phyloP scores from a whole-genome alignment of 306 rosid genomes.

The Cicer arietinum region DNA sequence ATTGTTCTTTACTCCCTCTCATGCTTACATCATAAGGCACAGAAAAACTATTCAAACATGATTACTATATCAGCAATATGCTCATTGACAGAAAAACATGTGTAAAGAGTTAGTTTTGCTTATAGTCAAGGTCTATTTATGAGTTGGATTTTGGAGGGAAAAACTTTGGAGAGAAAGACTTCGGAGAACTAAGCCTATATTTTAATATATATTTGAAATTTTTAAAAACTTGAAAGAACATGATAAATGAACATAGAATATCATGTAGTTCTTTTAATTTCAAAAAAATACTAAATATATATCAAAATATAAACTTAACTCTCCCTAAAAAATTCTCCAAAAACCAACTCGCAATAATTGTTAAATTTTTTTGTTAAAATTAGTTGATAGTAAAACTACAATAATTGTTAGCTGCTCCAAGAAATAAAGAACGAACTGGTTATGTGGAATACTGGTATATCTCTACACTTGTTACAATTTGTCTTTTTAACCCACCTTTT shows the following conservation, averaged over 20 bases:
- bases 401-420: background rate
- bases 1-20: constrained; percentile 71
- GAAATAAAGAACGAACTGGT: constrained; percentile 10
- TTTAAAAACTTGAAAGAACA: too few relatives aligned
- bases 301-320: too few relatives aligned
- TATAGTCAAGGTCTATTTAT: background rate
- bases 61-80: constrained; percentile 35
- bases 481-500: background rate
- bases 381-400: background rate
- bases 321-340: too few relatives aligned
- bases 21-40: constrained; percentile 84
- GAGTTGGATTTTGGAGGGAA: too few relatives aligned
- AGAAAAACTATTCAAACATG: constrained; percentile 65
- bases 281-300: too few relatives aligned
- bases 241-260: too few relatives aligned
- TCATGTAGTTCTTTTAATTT: too few relatives aligned
- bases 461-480: background rate
- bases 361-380: background rate
- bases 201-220: too few relatives aligned
- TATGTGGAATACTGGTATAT: background rate
- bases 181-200: too few relatives aligned
- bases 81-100: background rate
- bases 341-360: background rate
- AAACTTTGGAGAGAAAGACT: too few relatives aligned
- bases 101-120: background rate